Conservation (phyloP, 495 filamentous ascomycete genomes). For the Penicillium canariense region DNA sequence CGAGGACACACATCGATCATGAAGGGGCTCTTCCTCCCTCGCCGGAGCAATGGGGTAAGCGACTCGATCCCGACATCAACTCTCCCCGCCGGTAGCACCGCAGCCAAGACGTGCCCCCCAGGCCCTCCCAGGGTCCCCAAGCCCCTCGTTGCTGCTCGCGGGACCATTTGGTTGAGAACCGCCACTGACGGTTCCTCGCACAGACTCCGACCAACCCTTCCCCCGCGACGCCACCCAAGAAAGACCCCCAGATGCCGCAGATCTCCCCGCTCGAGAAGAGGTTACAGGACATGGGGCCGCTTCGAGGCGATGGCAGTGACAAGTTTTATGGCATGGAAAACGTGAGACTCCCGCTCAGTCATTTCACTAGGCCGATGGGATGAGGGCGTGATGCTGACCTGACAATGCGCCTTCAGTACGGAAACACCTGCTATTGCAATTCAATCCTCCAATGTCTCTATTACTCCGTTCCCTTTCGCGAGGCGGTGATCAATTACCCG, state of each 20-base stretch:
- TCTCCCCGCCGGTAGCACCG: conserved; percentile 15
- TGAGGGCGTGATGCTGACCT: not conserved
- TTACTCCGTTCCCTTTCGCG: conserved; percentile 91
- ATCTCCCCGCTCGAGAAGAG: conserved; percentile 81
- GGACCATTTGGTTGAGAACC: conserved; percentile 15
- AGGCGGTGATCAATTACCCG: conserved; percentile 92
- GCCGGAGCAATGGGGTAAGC: conserved; percentile 45
- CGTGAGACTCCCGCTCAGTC: conserved; percentile 53
- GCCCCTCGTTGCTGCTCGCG: conserved; percentile 4
- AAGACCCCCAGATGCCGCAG: conserved; percentile 65
- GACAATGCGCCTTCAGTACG: conserved; percentile 59
- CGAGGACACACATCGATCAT: conserved; percentile 29
- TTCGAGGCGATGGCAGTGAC: conserved; percentile 86
- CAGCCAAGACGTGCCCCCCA: conserved; percentile 4
- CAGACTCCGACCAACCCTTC: conserved; percentile 46
- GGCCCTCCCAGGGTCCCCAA: not conserved
- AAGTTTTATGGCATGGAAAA: conserved; percentile 99
- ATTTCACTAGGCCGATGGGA: not conserved
- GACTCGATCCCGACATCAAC: conserved; percentile 15
- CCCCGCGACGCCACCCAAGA: conserved; percentile 55
- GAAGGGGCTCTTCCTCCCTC: conserved; percentile 46
- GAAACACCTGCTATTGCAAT: conserved; percentile 98
- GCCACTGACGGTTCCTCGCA: conserved; percentile 15
- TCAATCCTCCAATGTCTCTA: conserved; percentile 97
- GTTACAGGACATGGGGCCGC: conserved; percentile 71